Evolutionary conservation across 2,329 filamentous ascomycete species (phyloP).

Genomic region (Dichotomopilus funicola): DNA sequence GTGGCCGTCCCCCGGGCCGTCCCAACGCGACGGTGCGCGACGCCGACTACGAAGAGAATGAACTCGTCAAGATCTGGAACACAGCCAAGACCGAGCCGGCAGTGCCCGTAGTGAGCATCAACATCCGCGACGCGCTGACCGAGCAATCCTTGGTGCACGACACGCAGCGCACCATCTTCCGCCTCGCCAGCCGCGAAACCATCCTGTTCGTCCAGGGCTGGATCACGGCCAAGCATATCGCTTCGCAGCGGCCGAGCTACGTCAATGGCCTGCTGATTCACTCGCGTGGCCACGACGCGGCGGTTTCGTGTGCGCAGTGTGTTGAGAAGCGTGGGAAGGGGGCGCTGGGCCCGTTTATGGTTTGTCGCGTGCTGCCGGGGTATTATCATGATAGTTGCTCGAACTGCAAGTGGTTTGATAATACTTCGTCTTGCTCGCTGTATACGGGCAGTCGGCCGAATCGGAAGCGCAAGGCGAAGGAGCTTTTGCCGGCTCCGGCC

Average conservation of each 20-base stretch:
- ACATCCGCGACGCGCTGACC: slow-evolving; percentile 22
- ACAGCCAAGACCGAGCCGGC: slow-evolving; percentile 17
- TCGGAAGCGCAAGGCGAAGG: slow-evolving; percentile 25
- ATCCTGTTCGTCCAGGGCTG: slow-evolving; percentile 27
- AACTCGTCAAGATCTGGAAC: slow-evolving; percentile 24
- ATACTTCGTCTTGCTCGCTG: slow-evolving; percentile 23
- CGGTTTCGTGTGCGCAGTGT: slow-evolving; percentile 19
- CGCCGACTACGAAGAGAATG: slow-evolving; percentile 22
- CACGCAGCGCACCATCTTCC: slow-evolving; percentile 23
- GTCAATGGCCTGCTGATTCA: slow-evolving; percentile 27
- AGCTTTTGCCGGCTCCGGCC: slow-evolving; percentile 3
- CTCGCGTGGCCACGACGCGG: slow-evolving; percentile 24
- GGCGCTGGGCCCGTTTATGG: slow-evolving; percentile 25
- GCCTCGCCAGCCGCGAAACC: slow-evolving; percentile 21
- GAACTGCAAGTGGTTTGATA: slow-evolving; percentile 29
- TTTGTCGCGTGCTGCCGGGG: slow-evolving; percentile 21
- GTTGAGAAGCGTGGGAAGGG: slow-evolving; percentile 21
- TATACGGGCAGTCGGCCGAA: slow-evolving; percentile 26
- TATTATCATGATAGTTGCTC: slow-evolving; percentile 25
- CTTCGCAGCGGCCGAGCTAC: slow-evolving; percentile 26
- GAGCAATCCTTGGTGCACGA: slow-evolving; percentile 22
- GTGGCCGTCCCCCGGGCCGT: slow-evolving; percentile 24
- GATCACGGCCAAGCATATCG: slow-evolving; percentile 27
- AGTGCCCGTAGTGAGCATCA: slow-evolving; percentile 17
- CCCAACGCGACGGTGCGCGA: slow-evolving; percentile 25